phyloP scores from a whole-genome alignment of 164 flowering plant genomes.

The Vitis riparia region DNA sequence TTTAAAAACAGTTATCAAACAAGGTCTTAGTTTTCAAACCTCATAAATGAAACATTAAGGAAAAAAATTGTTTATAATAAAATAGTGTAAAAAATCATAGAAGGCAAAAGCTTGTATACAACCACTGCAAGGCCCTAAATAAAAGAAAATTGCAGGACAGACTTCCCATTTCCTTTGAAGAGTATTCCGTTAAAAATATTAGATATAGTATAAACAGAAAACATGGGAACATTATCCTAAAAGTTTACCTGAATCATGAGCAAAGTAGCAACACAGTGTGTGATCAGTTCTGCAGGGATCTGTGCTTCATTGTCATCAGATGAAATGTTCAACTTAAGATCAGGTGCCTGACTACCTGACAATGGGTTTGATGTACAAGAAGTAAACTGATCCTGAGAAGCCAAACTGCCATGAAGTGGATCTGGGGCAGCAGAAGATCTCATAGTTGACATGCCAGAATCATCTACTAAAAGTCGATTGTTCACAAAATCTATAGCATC shows the following conservation, averaged over 20 bases:
- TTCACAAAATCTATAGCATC: slow-evolving; percentile 46
- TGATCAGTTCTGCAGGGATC: slow-evolving; percentile 50
- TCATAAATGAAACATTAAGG: background rate
- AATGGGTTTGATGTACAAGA: slow-evolving; percentile 21
- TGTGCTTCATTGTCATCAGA: slow-evolving; percentile 22
- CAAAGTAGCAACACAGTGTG: slow-evolving; percentile 58
- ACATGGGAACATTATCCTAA: too few relatives aligned
- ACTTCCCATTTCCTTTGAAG: too few relatives aligned
- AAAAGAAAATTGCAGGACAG: too few relatives aligned
- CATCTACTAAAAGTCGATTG: slow-evolving; percentile 26
- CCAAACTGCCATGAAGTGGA: slow-evolving; percentile 15
- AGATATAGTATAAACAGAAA: too few relatives aligned
- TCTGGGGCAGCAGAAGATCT: slow-evolving; percentile 21
- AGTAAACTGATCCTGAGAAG: slow-evolving; percentile 24
- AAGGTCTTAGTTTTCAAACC: too few relatives aligned
- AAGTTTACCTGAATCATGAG: slow-evolving; percentile 67
- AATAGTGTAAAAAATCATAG: background rate
- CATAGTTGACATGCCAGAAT: slow-evolving; percentile 25
- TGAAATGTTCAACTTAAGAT: slow-evolving; percentile 16
- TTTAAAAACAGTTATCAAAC: too few relatives aligned
- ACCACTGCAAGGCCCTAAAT: background rate
- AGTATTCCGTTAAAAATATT: too few relatives aligned
- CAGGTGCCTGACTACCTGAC: slow-evolving; percentile 17
- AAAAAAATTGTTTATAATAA: background rate
- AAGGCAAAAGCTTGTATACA: background rate